Conservation (phyloP, 345 rosid genomes). For the Garcia nutans region DNA sequence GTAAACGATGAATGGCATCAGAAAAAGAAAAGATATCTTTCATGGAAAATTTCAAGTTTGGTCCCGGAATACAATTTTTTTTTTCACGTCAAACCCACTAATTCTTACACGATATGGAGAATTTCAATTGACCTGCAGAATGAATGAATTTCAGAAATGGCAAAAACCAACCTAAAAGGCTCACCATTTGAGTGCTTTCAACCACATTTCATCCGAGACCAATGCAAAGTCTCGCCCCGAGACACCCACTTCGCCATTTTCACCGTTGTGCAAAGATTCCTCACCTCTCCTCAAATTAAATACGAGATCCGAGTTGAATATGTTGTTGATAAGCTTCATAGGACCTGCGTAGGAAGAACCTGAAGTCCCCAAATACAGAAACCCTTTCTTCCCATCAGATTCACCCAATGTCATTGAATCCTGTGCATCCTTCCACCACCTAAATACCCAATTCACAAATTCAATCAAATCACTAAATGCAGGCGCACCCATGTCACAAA, state of each 20-base stretch:
- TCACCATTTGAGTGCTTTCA: slow-evolving; percentile 88
- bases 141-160: background rate
- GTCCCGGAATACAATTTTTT: background rate
- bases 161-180: slow-evolving; percentile 4
- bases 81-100: background rate
- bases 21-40: background rate
- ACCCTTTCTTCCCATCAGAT: slow-evolving; percentile 56
- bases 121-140: background rate
- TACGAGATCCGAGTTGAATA: slow-evolving; percentile 74
- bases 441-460: slow-evolving; percentile 25
- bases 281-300: slow-evolving; percentile 78
- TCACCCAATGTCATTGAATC: slow-evolving; percentile 40
- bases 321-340: slow-evolving; percentile 89
- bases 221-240: slow-evolving; percentile 91
- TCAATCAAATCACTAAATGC: slow-evolving; percentile 19
- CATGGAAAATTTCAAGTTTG: background rate
- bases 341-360: slow-evolving; percentile 74
- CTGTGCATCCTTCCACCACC: slow-evolving; percentile 97
- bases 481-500: background rate
- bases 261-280: slow-evolving; percentile 47
- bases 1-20: slow-evolving; percentile 2
- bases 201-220: slow-evolving; percentile 95
- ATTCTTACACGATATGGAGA: background rate
- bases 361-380: slow-evolving; percentile 62
- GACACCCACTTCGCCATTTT: slow-evolving; percentile 68